These are phyloP conservation scores for Oenanthe javanica DNA, from an alignment of 140 eudicot genomes.

Conservation along the genomic window DNA sequence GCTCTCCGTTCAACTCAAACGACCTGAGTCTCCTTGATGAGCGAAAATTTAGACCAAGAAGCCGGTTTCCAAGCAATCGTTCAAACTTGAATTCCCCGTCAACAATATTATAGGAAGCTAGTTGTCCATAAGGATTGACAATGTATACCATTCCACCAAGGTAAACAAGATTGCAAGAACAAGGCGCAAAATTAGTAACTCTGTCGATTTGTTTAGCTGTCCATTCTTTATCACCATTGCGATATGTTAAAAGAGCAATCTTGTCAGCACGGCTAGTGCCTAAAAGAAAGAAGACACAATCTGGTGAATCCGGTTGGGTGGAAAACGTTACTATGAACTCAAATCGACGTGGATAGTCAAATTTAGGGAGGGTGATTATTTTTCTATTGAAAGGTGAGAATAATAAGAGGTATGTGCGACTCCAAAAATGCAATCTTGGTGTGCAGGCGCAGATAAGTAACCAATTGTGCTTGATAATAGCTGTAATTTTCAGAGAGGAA, in stretches of 20 bases:
- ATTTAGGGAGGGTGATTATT: not conserved
- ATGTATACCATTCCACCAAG: not conserved
- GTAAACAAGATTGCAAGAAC: not conserved
- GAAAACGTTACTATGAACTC: no score
- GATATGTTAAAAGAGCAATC: not conserved
- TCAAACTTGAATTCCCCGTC: not conserved
- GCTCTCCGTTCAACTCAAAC: no score
- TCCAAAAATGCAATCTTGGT: not conserved
- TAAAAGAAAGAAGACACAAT: no score
- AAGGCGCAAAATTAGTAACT: not conserved
- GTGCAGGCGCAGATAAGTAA: not conserved
- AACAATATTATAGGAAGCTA: not conserved
- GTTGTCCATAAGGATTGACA: not conserved
- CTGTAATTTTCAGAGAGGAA: no score
- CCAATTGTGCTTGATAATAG: not conserved
- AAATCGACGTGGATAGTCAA: not conserved
- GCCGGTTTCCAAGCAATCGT: not conserved
- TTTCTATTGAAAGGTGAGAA: not conserved
- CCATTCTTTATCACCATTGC: not conserved
- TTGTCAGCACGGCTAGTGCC: not conserved
- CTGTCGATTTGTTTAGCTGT: not conserved
- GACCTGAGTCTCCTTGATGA: not conserved
- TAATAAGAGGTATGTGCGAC: not conserved
- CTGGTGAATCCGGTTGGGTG: not conserved
- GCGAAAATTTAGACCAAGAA: not conserved